Percentiles rank a stretch among this genome's conserved stretches.
These are phyloP conservation scores for Plectranthus barbatus DNA, from an alignment of 257 asterid genomes.

Conservation along the genomic window DNA sequence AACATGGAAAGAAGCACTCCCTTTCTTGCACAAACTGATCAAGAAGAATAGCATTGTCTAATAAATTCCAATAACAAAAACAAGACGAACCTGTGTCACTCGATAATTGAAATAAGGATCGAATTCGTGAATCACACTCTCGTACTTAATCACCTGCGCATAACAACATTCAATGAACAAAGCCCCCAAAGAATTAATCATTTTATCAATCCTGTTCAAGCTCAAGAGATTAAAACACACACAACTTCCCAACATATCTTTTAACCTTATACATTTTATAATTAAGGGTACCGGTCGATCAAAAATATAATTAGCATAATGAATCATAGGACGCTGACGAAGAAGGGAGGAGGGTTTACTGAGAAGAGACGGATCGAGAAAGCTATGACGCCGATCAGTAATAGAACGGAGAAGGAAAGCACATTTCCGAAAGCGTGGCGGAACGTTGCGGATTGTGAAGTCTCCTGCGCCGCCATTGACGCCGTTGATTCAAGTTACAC, in stretches of 20 bases:
- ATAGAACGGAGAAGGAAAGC: constrained; percentile 59
- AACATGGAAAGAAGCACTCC: not conserved
- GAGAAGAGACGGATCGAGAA: constrained; percentile 99
- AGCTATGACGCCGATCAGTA: constrained; percentile 81
- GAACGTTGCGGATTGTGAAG: constrained; percentile 10
- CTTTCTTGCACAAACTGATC: not conserved
- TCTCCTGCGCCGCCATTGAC: constrained; percentile 40
- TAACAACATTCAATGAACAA: not conserved
- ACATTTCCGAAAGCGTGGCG: constrained; percentile 78
- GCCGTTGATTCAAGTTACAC: constrained; percentile 20
- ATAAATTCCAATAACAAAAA: constrained; percentile 3
- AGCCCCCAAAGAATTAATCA: no score
- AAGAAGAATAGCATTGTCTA: not conserved
- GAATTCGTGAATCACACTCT: constrained; percentile 95
- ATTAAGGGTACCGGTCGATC: not conserved
- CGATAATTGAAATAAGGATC: constrained; percentile 98
- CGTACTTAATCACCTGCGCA: constrained; percentile 87
- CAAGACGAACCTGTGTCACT: constrained; percentile 82
- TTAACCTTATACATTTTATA: not conserved
- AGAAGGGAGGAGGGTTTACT: constrained; percentile 26
- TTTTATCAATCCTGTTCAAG: not conserved
- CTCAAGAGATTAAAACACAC: not conserved
- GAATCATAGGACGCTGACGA: no score
- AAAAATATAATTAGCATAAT: not conserved
- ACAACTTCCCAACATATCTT: not conserved